These are phyloP conservation scores for Neurospora sp. DNA, from an alignment of 2,329 filamentous ascomycete genomes.

Conservation along the genomic window DNA sequence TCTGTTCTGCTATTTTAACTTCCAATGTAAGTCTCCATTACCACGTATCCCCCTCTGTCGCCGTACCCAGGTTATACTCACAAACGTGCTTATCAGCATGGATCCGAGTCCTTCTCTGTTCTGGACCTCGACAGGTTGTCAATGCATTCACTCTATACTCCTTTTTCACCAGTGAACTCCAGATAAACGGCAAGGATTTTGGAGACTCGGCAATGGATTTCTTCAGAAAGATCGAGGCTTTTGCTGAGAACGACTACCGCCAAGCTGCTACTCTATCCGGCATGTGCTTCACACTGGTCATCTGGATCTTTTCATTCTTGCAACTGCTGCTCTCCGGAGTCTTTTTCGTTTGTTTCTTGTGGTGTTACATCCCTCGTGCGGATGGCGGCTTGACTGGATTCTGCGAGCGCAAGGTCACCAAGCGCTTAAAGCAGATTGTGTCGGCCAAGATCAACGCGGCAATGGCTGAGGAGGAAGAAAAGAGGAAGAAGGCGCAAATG, in stretches of 20 bases:
- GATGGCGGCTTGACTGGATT: constrained; percentile 77
- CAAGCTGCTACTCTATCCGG: constrained; percentile 77
- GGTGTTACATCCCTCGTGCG: constrained; percentile 75
- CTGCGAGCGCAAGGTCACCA: constrained; percentile 87
- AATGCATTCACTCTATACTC: constrained; percentile 85
- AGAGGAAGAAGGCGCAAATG: constrained; percentile 40
- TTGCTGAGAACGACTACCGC: constrained; percentile 63
- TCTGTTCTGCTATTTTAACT: constrained; percentile 78
- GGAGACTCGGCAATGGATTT: constrained; percentile 62
- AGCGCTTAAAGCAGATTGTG: constrained; percentile 73
- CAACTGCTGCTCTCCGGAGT: constrained; percentile 64
- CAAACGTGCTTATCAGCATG: constrained; percentile 47
- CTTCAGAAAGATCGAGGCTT: constrained; percentile 67
- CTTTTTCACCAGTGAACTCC: constrained; percentile 65
- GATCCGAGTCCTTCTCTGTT: constrained; percentile 80
- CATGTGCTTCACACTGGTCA: constrained; percentile 84
- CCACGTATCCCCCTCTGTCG: not conserved
- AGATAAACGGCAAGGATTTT: constrained; percentile 45
- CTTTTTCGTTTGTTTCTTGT: constrained; percentile 82
- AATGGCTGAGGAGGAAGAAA: constrained; percentile 64
- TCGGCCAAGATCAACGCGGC: constrained; percentile 81
- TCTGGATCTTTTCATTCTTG: constrained; percentile 78
- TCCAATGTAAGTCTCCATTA: constrained; percentile 41
- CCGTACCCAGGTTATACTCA: constrained; percentile 9
- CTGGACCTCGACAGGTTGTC: constrained; percentile 82